These are phyloP conservation scores for Nicotiana noctiflora DNA, from an alignment of 257 asterid genomes.

Conservation along the genomic window DNA sequence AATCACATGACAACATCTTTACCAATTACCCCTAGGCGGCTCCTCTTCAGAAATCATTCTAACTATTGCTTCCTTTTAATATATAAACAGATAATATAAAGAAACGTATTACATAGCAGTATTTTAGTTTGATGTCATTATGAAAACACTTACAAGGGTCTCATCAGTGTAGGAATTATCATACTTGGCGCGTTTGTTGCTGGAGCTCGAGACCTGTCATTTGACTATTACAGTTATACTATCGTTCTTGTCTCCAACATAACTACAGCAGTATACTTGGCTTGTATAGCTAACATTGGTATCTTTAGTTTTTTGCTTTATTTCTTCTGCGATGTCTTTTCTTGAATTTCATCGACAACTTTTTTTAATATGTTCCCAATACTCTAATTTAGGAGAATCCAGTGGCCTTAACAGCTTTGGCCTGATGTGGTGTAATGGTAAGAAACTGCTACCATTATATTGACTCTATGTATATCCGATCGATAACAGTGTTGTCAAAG, in stretches of 20 bases:
- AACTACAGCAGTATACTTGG: conserved; percentile 20
- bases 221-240: conserved; percentile 14
- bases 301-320: not conserved
- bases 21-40: no score
- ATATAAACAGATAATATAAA: not conserved
- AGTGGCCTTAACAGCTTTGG: conserved; percentile 19
- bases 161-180: conserved; percentile 21
- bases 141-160: not conserved
- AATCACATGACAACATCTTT: no score
- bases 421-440: conserved; percentile 21
- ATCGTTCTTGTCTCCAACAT: conserved; percentile 15
- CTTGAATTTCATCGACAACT: not conserved
- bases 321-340: not conserved
- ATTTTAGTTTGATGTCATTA: not conserved
- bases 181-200: conserved; percentile 21
- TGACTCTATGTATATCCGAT: not conserved
- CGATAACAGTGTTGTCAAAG: no score
- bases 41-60: no score
- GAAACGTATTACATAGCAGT: no score
- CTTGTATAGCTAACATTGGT: conserved; percentile 21
- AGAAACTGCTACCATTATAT: not conserved
- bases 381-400: not conserved
- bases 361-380: not conserved
- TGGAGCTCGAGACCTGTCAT: conserved; percentile 22
- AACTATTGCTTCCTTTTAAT: not conserved